phyloP scores from a whole-genome alignment of 2,329 filamentous ascomycete species.

The Paecilomyces variotii region DNA sequence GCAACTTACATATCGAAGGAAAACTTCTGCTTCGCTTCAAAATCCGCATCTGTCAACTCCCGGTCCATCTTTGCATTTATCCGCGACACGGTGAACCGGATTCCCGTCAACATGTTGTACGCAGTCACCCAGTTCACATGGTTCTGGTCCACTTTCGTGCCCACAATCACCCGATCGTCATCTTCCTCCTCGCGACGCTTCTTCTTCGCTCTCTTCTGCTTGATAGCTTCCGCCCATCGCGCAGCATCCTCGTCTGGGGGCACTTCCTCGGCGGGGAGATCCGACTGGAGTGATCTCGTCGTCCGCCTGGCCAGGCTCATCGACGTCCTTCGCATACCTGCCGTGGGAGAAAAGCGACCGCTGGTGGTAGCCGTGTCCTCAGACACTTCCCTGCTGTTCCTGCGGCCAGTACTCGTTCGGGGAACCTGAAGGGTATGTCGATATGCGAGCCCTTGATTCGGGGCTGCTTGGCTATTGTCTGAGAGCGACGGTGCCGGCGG shows the following conservation, averaged over 20 bases:
- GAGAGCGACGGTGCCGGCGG: conserved; percentile 49
- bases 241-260: conserved; percentile 82
- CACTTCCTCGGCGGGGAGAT: conserved; percentile 74
- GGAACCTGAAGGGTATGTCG: conserved; percentile 86
- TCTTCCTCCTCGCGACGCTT: conserved; percentile 81
- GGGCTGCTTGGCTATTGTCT: conserved; percentile 45
- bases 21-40: conserved; percentile 91
- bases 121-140: conserved; percentile 97
- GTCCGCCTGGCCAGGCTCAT: conserved; percentile 70
- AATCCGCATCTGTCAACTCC: conserved; percentile 82
- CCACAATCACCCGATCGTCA: conserved; percentile 80
- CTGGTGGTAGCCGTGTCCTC: conserved; percentile 60
- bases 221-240: conserved; percentile 86
- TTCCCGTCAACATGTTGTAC: conserved; percentile 99
- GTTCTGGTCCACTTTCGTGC: conserved; percentile 94
- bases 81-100: conserved; percentile 90
- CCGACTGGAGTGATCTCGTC: conserved; percentile 78
- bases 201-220: conserved; percentile 84
- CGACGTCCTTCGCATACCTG: conserved; percentile 66
- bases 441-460: conserved; percentile 59
- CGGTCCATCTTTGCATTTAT: conserved; percentile 96
- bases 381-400: conserved; percentile 56
- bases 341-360: conserved; percentile 73
- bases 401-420: conserved; percentile 54
- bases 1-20: conserved; percentile 87